These are phyloP conservation scores for Colletotrichum orbiculare DNA, from an alignment of 2,329 filamentous ascomycete genomes.

Conservation along the genomic window DNA sequence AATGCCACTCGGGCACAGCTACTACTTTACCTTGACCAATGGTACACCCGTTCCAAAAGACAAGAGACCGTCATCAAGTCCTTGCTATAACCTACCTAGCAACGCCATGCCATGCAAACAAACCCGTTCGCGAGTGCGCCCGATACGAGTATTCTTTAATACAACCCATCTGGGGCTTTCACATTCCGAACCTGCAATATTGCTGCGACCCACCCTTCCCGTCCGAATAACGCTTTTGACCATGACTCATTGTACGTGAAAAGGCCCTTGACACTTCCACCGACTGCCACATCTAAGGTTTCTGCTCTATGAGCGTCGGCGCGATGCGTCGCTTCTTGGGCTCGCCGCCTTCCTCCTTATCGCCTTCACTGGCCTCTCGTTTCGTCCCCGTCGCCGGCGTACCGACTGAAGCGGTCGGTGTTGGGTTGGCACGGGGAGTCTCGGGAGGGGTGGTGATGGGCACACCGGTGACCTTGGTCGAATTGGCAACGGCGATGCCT, in stretches of 20 bases:
- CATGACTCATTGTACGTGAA: constrained; percentile 33
- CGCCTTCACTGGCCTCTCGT: constrained; percentile 66
- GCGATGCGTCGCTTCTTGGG: constrained; percentile 78
- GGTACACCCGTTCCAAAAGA: constrained; percentile 5
- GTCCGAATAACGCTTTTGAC: constrained; percentile 32
- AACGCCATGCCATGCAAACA: constrained; percentile 38
- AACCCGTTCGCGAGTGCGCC: constrained; percentile 21
- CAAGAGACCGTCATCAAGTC: constrained; percentile 22
- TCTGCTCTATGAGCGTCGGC: constrained; percentile 66
- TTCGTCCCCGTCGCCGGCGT: constrained; percentile 57
- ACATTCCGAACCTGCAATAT: constrained; percentile 13
- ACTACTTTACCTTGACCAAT: no score
- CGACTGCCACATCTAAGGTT: constrained; percentile 13
- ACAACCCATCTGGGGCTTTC: background rate
- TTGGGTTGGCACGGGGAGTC: constrained; percentile 72
- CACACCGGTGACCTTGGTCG: constrained; percentile 69
- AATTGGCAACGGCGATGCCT: constrained; percentile 78
- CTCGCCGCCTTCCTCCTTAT: constrained; percentile 63
- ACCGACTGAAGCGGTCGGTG: constrained; percentile 36
- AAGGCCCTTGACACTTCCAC: constrained; percentile 2
- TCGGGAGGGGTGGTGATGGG: constrained; percentile 91
- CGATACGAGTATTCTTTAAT: constrained; percentile 2
- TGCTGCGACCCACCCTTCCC: constrained; percentile 16
- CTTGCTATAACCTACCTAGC: constrained; percentile 28
- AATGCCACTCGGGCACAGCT: no score